Evolutionary conservation across 192 early-diverging fungal genomes (phyloP).

Genomic region (Linnemannia schmuckeri): DNA sequence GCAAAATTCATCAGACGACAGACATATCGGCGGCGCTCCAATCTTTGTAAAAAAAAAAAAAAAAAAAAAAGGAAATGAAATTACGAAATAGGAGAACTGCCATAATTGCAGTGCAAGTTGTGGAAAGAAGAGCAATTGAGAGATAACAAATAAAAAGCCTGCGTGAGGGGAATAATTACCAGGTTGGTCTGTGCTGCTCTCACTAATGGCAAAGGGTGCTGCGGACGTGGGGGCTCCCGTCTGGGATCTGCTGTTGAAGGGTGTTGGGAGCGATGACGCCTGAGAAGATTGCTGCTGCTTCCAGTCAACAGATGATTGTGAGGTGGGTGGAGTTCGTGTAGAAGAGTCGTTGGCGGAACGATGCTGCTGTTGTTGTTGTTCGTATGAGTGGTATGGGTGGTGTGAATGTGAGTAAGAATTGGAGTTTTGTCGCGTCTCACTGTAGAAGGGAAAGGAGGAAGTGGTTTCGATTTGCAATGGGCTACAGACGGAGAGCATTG

Average conservation of each 20-base stretch:
- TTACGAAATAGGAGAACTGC: too few species aligned
- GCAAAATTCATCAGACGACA: not conserved
- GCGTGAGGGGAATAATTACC: conserved; percentile 17
- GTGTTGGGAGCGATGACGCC: conserved; percentile 12
- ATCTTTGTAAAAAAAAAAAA: not conserved
- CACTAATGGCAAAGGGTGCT: not conserved
- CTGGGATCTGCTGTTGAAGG: conserved; percentile 23
- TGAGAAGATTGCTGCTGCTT: conserved; percentile 24
- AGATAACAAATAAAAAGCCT: not conserved
- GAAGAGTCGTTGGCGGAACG: not conserved
- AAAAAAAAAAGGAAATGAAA: not conserved
- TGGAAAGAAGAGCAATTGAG: too few species aligned
- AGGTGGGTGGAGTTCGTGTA: conserved; percentile 2
- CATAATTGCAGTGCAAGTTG: not conserved
- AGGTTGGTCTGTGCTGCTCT: conserved; percentile 19
- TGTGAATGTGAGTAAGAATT: conserved; percentile 12
- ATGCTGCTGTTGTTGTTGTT: not conserved
- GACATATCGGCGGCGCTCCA: conserved; percentile 1
- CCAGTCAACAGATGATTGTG: conserved; percentile 10
- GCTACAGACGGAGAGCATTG: conserved; percentile 55
- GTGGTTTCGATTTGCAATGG: conserved; percentile 49
- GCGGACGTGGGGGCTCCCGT: conserved; percentile 5
- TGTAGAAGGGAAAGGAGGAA: conserved; percentile 50
- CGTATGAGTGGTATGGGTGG: conserved; percentile 9
- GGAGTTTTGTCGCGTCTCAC: conserved; percentile 38